Percentiles rank a stretch among this genome's conserved stretches.
These are phyloP conservation scores for Salix purpurea DNA, from an alignment of 345 rosid species.

Conservation along the genomic window DNA sequence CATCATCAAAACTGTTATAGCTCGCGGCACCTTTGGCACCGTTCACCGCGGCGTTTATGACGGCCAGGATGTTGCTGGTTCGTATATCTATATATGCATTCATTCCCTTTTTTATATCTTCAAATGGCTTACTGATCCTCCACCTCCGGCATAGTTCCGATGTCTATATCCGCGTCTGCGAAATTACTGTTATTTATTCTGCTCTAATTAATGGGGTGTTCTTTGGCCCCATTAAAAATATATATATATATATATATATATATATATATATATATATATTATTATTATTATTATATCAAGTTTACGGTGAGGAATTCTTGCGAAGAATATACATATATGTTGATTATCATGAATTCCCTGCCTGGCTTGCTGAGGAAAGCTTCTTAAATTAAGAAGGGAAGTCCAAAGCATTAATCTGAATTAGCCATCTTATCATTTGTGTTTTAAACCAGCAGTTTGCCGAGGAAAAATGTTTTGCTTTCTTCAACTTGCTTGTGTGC, in stretches of 20 bases:
- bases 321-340: no score
- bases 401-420: not conserved
- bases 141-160: not conserved
- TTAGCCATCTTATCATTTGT: not conserved
- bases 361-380: not conserved
- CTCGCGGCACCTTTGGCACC: slow-evolving; percentile 30
- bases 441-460: not conserved
- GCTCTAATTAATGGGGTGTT: not conserved
- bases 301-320: no score
- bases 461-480: not conserved
- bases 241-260: no score
- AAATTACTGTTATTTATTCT: not conserved
- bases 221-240: not conserved
- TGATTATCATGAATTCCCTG: not conserved
- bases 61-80: slow-evolving; percentile 40
- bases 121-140: not conserved
- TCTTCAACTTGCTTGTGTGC: not conserved
- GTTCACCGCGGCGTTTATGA: slow-evolving; percentile 34
- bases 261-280: no score
- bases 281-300: no score
- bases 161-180: not conserved
- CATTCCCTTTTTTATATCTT: not conserved
- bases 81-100: not conserved
- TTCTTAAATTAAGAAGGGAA: not conserved
- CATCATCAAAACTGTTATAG: slow-evolving; percentile 27